Evolutionary conservation across 169 alveolate species (phyloP).

Genomic region (Perkinsus chesapeaki): DNA sequence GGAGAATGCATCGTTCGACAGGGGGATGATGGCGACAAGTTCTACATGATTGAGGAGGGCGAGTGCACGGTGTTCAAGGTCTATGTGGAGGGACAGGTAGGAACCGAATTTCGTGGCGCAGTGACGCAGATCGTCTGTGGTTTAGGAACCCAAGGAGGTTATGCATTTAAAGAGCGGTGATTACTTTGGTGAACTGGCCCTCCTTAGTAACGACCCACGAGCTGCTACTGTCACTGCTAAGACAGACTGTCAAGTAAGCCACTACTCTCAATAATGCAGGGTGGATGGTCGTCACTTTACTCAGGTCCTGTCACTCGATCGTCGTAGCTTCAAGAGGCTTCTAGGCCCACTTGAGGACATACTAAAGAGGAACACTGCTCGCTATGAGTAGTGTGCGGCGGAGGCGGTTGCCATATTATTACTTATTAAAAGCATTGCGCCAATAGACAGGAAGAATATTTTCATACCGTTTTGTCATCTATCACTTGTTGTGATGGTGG

Average conservation of each 20-base stretch:
- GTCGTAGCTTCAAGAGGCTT: slow-evolving; percentile 82
- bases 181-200: slow-evolving; percentile 91
- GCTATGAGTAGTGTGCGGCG: slow-evolving; percentile 46
- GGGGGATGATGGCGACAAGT: slow-evolving; percentile 84
- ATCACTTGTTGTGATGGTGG: not conserved
- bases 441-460: not conserved
- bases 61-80: slow-evolving; percentile 78
- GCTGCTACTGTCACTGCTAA: slow-evolving; percentile 80
- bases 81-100: slow-evolving; percentile 29
- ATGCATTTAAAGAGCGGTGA: slow-evolving; percentile 68
- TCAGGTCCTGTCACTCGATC: slow-evolving; percentile 65
- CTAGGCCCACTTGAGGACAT: slow-evolving; percentile 88
- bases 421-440: not conserved
- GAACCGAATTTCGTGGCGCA: not conserved
- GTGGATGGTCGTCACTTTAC: not conserved
- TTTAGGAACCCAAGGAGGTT: slow-evolving; percentile 35
- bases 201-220: slow-evolving; percentile 72
- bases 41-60: slow-evolving; percentile 83
- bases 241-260: slow-evolving; percentile 18
- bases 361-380: slow-evolving; percentile 75
- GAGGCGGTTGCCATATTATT: no score
- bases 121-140: not conserved
- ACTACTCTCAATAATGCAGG: not conserved
- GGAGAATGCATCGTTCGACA: slow-evolving; percentile 76
- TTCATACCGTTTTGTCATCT: not conserved